A percentile compares a stretch with the other conserved stretches of the same genome.
These are phyloP conservation scores for Rhizopogon rudus DNA, from an alignment of 768 basidiomycete species.

Conservation along the genomic window DNA sequence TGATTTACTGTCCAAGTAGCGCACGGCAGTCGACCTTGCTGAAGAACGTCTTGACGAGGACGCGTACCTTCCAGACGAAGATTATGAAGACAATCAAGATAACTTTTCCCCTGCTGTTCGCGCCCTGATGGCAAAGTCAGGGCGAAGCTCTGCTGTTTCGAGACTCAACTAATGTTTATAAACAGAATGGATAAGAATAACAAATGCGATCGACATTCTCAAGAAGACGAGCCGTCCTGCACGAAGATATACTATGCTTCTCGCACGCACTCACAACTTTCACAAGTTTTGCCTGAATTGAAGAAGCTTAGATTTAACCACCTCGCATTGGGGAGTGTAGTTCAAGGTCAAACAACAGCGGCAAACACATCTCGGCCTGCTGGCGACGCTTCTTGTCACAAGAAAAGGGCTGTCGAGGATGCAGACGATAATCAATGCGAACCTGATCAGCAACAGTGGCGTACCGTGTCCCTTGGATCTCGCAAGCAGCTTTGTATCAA, in stretches of 20 bases:
- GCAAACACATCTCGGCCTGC: background rate
- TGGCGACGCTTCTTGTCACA: slow-evolving; percentile 1
- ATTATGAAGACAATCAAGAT: slow-evolving; percentile 29
- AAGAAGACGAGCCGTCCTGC: slow-evolving; percentile 49
- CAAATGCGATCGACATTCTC: slow-evolving; percentile 7
- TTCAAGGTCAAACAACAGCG: slow-evolving; percentile 10
- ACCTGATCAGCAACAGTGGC: slow-evolving; percentile 25
- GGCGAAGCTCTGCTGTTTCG: slow-evolving; percentile 3
- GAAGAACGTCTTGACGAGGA: slow-evolving; percentile 51
- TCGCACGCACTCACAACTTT: slow-evolving; percentile 91
- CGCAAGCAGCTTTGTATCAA: slow-evolving; percentile 93
- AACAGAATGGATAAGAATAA: slow-evolving; percentile 12
- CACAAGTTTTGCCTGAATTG: slow-evolving; percentile 86
- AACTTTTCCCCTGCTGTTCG: slow-evolving; percentile 76
- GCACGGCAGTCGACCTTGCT: slow-evolving; percentile 6
- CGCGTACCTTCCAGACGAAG: slow-evolving; percentile 65
- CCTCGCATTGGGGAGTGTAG: slow-evolving; percentile 9
- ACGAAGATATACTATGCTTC: slow-evolving; percentile 93
- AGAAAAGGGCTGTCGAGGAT: slow-evolving; percentile 16
- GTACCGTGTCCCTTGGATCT: slow-evolving; percentile 84
- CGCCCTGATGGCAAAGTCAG: slow-evolving; percentile 76
- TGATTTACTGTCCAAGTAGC: slow-evolving; percentile 15
- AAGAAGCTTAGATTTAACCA: slow-evolving; percentile 57
- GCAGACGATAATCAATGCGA: slow-evolving; percentile 20
- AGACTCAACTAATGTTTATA: slow-evolving; percentile 1